Evolutionary conservation across 495 filamentous ascomycete genomes (phyloP), one percentile per base, ranked within the genome.

Genomic region (Tuber melanosporum): DNA sequence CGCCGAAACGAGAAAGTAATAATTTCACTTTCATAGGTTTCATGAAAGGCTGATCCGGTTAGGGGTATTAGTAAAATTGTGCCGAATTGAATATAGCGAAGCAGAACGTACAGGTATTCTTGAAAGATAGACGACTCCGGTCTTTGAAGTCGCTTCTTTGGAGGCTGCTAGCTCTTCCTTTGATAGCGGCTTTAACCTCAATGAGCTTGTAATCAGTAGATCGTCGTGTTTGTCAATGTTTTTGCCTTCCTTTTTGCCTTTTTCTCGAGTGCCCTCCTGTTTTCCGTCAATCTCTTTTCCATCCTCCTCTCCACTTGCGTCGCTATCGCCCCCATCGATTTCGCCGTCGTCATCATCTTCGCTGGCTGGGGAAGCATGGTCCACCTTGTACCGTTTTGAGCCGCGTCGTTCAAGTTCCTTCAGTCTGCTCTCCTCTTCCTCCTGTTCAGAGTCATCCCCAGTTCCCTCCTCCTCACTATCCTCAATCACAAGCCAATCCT

Each of bases 51-150:
- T 80, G 32, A 41, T 22, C 22, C 36, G n/a, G 26, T 10, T 73
- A 47, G 20, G 71, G 71, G 32, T 49, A 62, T 57, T 49, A n/a
- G 19, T 9, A 36, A 45, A 39, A 41, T 32, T 41, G 32, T 39
- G 41, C 70, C 19, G 26, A 44, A 20, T 45, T 12, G 57, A 66
- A 36, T 8, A 6, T 36, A 22, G 70, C 17, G 12, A 19, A 36
- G 26, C 15, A 66, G 26, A 66, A 76, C 78, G 46, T 80, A 80
- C 78, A n/a, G 96, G 95, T 39, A 97, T 88, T 69, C 94, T 92
- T 5, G 93, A 96, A 73, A 98, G 86, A 83, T 98, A 98, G 72
- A 98, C 86, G 6, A 97, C 91, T 52, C 94, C 94, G 0, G 91
- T 91, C 79, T 88, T 89, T 62, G 87, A 87, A 72, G 89, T 86